A percentile compares a stretch with the other conserved stretches of the same genome.
Conservation (phyloP, 352 stramenopile species). For the Phytophthora agathidicida region DNA sequence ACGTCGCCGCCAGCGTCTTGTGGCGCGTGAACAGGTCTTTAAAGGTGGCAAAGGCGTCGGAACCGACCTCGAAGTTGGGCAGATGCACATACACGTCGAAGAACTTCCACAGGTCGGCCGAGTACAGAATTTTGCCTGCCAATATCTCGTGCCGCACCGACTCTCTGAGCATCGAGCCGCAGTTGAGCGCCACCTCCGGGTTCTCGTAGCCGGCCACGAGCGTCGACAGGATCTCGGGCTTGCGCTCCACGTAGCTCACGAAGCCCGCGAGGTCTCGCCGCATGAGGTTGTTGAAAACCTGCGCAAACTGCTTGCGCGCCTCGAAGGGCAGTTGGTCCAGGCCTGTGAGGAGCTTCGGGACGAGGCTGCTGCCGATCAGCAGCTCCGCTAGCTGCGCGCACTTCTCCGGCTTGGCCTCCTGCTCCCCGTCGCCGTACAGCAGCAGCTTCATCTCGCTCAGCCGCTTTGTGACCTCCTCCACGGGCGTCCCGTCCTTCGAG, state of each 20-base stretch:
- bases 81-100: constrained; percentile 91
- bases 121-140: constrained; percentile 77
- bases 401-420: constrained; percentile 82
- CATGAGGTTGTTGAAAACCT: constrained; percentile 92
- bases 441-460: constrained; percentile 53
- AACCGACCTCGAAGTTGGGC: constrained; percentile 93
- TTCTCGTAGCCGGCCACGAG: constrained; percentile 88
- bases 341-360: constrained; percentile 70
- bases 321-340: constrained; percentile 87
- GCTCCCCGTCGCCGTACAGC: constrained; percentile 59
- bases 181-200: constrained; percentile 88
- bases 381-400: constrained; percentile 78
- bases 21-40: constrained; percentile 90
- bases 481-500: constrained; percentile 64
- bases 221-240: constrained; percentile 76
- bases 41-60: constrained; percentile 91
- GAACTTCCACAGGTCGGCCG: constrained; percentile 88
- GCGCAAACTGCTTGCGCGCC: constrained; percentile 83
- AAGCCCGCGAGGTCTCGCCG: constrained; percentile 85
- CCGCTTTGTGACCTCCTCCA: constrained; percentile 82
- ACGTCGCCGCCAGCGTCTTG: constrained; percentile 85
- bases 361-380: constrained; percentile 70
- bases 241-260: constrained; percentile 76
- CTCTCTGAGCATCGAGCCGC: constrained; percentile 90
- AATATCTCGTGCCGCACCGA: constrained; percentile 86